Evolutionary conservation across 2,329 filamentous ascomycete species (phyloP).

Genomic region (Bipolaris victoriae): DNA sequence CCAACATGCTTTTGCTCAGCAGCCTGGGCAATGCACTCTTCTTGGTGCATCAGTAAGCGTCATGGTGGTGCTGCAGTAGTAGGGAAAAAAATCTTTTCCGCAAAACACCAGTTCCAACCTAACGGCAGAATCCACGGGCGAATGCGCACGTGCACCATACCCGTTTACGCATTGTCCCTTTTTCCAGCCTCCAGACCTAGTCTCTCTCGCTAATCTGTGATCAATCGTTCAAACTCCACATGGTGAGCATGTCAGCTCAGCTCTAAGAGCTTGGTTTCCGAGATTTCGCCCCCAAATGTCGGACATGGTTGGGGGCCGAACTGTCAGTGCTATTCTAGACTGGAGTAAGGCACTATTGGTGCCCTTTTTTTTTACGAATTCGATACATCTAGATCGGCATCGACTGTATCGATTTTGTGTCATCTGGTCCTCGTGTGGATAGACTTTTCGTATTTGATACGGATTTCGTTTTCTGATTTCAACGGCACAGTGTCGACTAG

Average conservation of each 20-base stretch:
- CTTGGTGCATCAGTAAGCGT: background rate
- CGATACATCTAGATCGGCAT: too few species aligned
- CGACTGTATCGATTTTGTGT: too few species aligned
- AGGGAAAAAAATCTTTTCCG: background rate
- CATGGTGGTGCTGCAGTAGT: background rate
- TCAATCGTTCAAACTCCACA: slow-evolving; percentile 10
- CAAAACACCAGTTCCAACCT: background rate
- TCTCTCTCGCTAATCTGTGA: slow-evolving; percentile 24
- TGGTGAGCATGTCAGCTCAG: slow-evolving; percentile 11
- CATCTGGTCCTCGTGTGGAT: too few species aligned
- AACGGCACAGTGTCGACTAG: too few species aligned
- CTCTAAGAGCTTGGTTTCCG: background rate
- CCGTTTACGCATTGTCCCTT: slow-evolving; percentile 2
- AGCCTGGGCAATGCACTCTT: background rate
- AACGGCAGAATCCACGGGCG: background rate
- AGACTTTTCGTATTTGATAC: too few species aligned
- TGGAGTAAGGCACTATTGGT: background rate
- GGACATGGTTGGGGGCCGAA: background rate
- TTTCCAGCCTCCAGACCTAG: slow-evolving; percentile 13
- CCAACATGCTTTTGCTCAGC: background rate
- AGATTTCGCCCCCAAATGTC: background rate
- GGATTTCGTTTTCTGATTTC: too few species aligned
- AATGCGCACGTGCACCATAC: slow-evolving; percentile 2
- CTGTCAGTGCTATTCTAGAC: background rate
- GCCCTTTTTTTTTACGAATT: too few species aligned